A percentile compares a stretch with the other conserved stretches of the same genome.
Conservation (phyloP, 2,329 filamentous ascomycete species). For the Emydomyces testavorans region DNA sequence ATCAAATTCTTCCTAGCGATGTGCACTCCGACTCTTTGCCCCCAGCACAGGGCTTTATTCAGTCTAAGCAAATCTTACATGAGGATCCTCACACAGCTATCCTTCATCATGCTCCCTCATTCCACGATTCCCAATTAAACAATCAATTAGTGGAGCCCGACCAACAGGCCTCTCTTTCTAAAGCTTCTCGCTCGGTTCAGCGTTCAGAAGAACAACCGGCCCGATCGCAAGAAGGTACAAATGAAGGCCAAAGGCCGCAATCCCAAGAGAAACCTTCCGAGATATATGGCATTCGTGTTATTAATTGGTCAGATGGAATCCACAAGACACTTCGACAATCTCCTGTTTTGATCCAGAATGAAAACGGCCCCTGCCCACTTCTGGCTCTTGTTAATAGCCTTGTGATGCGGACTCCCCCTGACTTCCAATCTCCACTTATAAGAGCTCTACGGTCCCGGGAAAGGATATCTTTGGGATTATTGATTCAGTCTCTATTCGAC, state of each 20-base stretch:
- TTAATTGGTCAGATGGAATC: slow-evolving; percentile 66
- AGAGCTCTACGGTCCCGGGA: slow-evolving; percentile 69
- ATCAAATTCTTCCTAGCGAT: background rate
- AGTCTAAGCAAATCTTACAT: background rate
- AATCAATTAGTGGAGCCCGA: background rate
- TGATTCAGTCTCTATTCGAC: slow-evolving; percentile 84
- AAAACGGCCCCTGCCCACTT: slow-evolving; percentile 86
- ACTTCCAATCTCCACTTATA: slow-evolving; percentile 57
- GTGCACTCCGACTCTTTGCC: background rate
- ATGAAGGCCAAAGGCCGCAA: background rate
- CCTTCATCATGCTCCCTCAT: background rate
- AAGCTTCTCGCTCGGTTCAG: background rate
- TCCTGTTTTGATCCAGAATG: slow-evolving; percentile 82
- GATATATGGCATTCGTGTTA: slow-evolving; percentile 86
- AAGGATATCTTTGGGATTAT: slow-evolving; percentile 71
- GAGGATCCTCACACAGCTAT: background rate
- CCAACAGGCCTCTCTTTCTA: background rate
- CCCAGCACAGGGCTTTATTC: background rate
- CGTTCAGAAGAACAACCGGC: background rate
- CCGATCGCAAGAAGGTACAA: background rate
- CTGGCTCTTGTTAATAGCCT: slow-evolving; percentile 89
- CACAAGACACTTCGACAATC: slow-evolving; percentile 58
- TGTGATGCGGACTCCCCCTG: slow-evolving; percentile 64
- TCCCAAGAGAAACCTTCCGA: slow-evolving; percentile 37
- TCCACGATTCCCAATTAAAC: background rate